Evolutionary conservation across 805 yeast species (phyloP).

Genomic region (Ogataea parapolymorpha): DNA sequence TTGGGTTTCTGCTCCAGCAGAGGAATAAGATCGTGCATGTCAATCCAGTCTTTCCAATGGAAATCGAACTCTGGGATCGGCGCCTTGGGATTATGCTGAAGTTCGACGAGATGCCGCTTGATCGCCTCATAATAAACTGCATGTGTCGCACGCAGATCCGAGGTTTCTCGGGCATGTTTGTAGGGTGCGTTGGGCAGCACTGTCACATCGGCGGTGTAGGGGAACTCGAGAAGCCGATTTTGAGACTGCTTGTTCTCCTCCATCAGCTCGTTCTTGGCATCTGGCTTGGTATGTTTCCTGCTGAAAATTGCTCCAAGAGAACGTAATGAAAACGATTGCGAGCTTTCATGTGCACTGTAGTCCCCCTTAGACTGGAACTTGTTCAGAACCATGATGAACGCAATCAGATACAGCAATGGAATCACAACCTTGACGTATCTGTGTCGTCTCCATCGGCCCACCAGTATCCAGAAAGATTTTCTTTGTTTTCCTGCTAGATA

Average conservation of each 20-base stretch:
- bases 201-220: constrained; percentile 29
- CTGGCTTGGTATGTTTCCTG: constrained; percentile 11
- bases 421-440: constrained; percentile 14
- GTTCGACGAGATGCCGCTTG: constrained; percentile 27
- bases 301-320: constrained; percentile 3
- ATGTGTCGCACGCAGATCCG: constrained; percentile 35
- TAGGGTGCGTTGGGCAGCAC: constrained; percentile 39
- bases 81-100: constrained; percentile 25
- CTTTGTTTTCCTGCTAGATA: constrained; percentile 8
- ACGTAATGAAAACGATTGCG: constrained; percentile 1
- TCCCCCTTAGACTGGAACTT: constrained; percentile 4
- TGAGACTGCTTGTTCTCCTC: constrained; percentile 17
- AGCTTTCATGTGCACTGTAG: background rate
- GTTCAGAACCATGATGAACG: constrained; percentile 15
- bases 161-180: constrained; percentile 33
- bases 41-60: constrained; percentile 58
- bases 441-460: constrained; percentile 17
- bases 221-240: constrained; percentile 24
- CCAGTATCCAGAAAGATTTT: constrained; percentile 10
- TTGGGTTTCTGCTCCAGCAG: constrained; percentile 38
- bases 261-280: constrained; percentile 18
- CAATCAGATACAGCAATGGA: constrained; percentile 19
- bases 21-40: constrained; percentile 41
- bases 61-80: constrained; percentile 39
- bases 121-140: constrained; percentile 34